phyloP scores from a whole-genome alignment of 2,329 filamentous ascomycete genomes.

The Cladosporium sp. region DNA sequence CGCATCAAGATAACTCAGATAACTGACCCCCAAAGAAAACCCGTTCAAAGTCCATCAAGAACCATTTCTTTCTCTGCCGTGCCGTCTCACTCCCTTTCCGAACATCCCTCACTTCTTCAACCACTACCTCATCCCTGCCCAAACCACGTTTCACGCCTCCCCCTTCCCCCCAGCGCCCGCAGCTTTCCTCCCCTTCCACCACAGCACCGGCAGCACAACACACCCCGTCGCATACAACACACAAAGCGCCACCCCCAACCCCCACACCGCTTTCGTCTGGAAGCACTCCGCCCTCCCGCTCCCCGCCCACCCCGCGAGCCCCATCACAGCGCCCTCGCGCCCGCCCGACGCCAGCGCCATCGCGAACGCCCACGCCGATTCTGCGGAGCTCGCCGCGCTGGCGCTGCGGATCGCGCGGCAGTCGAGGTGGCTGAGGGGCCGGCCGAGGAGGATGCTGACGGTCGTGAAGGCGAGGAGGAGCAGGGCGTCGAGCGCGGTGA shows the following conservation, averaged over 20 bases:
- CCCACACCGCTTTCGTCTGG: constrained; percentile 84
- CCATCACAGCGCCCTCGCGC: constrained; percentile 45
- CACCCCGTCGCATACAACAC: constrained; percentile 42
- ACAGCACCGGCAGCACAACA: constrained; percentile 42
- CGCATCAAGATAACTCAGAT: too few species aligned
- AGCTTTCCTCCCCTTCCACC: constrained; percentile 45
- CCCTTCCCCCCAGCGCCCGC: not conserved
- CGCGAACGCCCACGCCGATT: constrained; percentile 49
- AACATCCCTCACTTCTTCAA: not conserved
- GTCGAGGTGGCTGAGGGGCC: constrained; percentile 70
- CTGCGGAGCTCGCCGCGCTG: constrained; percentile 38
- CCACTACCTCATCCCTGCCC: not conserved
- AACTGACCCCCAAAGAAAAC: too few species aligned
- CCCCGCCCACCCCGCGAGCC: constrained; percentile 52
- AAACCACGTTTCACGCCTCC: not conserved
- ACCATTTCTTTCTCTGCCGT: too few species aligned
- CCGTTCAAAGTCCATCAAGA: too few species aligned
- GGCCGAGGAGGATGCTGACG: constrained; percentile 69
- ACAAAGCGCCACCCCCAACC: constrained; percentile 70
- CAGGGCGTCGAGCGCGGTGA: constrained; percentile 59
- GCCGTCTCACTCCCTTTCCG: too few species aligned
- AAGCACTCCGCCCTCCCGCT: constrained; percentile 62
- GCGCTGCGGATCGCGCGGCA: constrained; percentile 54
- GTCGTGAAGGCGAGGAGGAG: constrained; percentile 73
- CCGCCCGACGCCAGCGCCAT: constrained; percentile 48